Evolutionary conservation across 1,139 yeast species (phyloP).

Genomic region (Geotrichum phurueaensis): DNA sequence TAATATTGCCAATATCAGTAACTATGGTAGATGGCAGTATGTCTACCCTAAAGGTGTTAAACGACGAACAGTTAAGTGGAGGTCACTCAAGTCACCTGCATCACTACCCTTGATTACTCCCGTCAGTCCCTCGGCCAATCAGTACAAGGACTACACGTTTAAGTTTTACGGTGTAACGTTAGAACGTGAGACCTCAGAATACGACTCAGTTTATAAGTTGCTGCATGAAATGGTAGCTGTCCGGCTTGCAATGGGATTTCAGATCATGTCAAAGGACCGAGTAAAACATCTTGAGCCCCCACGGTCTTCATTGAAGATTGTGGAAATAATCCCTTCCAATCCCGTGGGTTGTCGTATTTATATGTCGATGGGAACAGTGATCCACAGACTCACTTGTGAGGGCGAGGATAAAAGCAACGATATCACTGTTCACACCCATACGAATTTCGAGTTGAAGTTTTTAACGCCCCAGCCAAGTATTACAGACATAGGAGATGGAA

Average conservation of each 20-base stretch:
- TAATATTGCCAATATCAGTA: constrained; percentile 27
- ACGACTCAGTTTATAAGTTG: constrained; percentile 53
- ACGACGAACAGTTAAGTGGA: constrained; percentile 77
- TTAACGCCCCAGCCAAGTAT: neutral
- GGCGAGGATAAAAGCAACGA: constrained; percentile 42
- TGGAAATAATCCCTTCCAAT: constrained; percentile 39
- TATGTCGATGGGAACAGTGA: constrained; percentile 71
- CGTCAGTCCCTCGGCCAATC: constrained; percentile 63
- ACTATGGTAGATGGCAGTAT: constrained; percentile 76
- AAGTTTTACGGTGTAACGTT: constrained; percentile 60
- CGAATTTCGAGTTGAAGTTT: constrained; percentile 30
- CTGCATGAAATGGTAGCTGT: constrained; percentile 84
- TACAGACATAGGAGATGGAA: neutral
- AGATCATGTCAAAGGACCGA: constrained; percentile 67
- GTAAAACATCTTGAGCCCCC: constrained; percentile 65
- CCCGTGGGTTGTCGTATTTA: constrained; percentile 59
- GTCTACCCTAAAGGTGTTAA: constrained; percentile 69
- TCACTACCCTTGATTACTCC: constrained; percentile 78
- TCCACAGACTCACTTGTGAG: constrained; percentile 75
- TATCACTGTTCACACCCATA: constrained; percentile 71
- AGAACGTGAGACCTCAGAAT: constrained; percentile 49
- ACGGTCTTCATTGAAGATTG: constrained; percentile 45
- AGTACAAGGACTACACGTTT: constrained; percentile 46
- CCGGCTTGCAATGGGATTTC: constrained; percentile 81
- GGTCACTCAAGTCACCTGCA: constrained; percentile 88